Evolutionary conservation across 371 early-diverging fungal species (phyloP).

Genomic region (Circinella umbellata): DNA sequence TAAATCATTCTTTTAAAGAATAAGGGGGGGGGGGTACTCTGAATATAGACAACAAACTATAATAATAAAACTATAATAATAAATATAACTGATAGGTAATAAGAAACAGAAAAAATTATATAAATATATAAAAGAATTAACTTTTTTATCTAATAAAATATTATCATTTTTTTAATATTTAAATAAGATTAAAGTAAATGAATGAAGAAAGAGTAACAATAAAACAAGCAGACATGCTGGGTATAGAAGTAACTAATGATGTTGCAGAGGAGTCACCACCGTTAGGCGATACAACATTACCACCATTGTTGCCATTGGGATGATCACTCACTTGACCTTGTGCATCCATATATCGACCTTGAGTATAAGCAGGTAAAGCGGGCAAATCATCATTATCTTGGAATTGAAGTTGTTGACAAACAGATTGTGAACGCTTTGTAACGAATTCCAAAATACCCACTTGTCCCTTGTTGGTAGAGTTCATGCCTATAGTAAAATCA

Average conservation of each 20-base stretch:
- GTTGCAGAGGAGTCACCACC: conserved; percentile 5
- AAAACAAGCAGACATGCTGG: neutral
- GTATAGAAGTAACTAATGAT: neutral
- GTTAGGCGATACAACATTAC: conserved; percentile 9
- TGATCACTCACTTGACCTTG: conserved; percentile 29
- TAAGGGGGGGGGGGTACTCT: too few relatives aligned
- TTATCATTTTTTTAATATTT: too few relatives aligned
- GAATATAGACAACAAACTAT: too few relatives aligned
- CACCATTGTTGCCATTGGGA: neutral
- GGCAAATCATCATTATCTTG: conserved; percentile 46
- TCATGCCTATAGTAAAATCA: conserved; percentile 48
- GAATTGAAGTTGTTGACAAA: conserved; percentile 38
- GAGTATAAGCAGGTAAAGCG: conserved; percentile 37
- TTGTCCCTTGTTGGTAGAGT: conserved; percentile 27
- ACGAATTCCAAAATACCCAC: conserved; percentile 40
- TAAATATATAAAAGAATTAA: too few relatives aligned
- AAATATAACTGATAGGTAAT: too few relatives aligned
- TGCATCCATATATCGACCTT: conserved; percentile 32
- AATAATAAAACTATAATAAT: too few relatives aligned
- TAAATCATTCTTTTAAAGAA: too few relatives aligned
- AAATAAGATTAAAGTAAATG: neutral
- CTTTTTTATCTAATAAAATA: too few relatives aligned
- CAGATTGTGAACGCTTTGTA: conserved; percentile 31
- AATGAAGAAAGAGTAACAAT: neutral
- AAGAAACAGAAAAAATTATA: too few relatives aligned